phyloP scores from a whole-genome alignment of 148 eudicot genomes.

The Dianthus caryophyllus region DNA sequence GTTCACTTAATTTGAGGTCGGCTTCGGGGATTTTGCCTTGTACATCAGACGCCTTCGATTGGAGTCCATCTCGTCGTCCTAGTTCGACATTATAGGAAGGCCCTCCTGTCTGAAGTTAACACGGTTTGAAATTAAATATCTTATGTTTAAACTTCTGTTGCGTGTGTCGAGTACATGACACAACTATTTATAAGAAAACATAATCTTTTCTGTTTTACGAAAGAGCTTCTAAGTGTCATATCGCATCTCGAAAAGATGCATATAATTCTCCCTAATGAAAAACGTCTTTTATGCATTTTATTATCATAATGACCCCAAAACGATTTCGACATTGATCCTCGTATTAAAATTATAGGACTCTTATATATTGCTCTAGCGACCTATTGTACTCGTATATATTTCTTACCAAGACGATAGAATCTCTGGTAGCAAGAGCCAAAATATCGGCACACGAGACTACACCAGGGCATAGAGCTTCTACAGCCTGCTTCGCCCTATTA shows the following conservation, averaged over 20 bases:
- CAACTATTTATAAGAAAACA: not conserved
- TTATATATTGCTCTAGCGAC: not conserved
- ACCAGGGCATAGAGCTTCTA: constrained; percentile 68
- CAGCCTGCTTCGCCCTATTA: constrained; percentile 63
- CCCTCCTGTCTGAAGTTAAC: constrained; percentile 36
- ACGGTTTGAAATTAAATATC: too few relatives aligned
- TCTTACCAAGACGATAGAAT: constrained; percentile 58
- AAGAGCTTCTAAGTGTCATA: too few relatives aligned
- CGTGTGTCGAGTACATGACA: too few relatives aligned
- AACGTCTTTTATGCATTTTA: too few relatives aligned
- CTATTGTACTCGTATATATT: too few relatives aligned
- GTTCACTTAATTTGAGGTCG: constrained; percentile 31
- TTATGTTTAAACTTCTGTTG: not conserved
- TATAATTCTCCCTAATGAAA: too few relatives aligned
- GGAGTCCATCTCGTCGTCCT: constrained; percentile 67
- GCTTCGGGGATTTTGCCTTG: constrained; percentile 52
- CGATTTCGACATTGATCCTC: too few relatives aligned
- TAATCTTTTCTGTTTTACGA: not conserved
- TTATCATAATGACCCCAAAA: too few relatives aligned
- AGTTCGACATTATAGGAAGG: constrained; percentile 55
- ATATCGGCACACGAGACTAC: constrained; percentile 86
- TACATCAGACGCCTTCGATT: constrained; percentile 49
- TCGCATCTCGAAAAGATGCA: too few relatives aligned
- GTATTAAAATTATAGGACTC: not conserved
- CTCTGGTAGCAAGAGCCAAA: constrained; percentile 66